Base-by-base conservation (phyloP, 2,329 filamentous ascomycete species). In the Sporothrix variecibatus region DNA sequence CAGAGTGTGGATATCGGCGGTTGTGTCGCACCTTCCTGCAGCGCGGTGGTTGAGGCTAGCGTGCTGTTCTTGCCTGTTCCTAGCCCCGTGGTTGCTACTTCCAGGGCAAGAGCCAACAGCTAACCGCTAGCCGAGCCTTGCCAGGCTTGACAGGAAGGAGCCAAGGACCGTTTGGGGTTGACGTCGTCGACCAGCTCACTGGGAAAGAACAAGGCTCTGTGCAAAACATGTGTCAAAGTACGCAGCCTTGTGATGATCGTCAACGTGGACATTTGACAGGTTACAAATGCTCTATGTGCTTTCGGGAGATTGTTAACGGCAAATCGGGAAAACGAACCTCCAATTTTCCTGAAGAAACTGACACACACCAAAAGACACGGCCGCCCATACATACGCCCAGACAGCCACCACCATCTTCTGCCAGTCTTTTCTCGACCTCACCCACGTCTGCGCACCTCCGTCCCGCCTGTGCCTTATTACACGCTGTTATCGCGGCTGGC, bases 41-140 rank as follows among this genome's bases (percentile, higher is more conserved):
- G 43, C 26, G 4, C 38, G 6, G 43, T 51, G 11, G 58, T 72
- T 34, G 58, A n/a, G 70, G 56, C 70, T 72, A 65, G 43, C 56
- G 56, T 23, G 56, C 31, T 40, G 34, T 43, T 34, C 43, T 6
- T 34, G 31, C 38, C 26, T n/a, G 51, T 43, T 34, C 43, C 17
- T n/a, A 31, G 23, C 67, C 26, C 40, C 28, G 28, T 53, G 17
- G 67, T 28, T 51, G 67, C 28, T 40, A 31, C 28, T 17, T 38
- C 26, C 67, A 53, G 46, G 67, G 67, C 67, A 70, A 51, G 67
- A 56, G 46, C 51, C 11, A 38, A 46, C n/a, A 58, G 34, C 51
- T 56, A 28, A n/a, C 9, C 11, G 23, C 51, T 60, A 46, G 34
- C 70, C 34, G 70, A 72, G 70, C 70, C 70, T 72, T 72, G 70